Base-by-base conservation (phyloP, 1,284 basidiomycete species). In the Phellopilus nigrolimitatus region DNA sequence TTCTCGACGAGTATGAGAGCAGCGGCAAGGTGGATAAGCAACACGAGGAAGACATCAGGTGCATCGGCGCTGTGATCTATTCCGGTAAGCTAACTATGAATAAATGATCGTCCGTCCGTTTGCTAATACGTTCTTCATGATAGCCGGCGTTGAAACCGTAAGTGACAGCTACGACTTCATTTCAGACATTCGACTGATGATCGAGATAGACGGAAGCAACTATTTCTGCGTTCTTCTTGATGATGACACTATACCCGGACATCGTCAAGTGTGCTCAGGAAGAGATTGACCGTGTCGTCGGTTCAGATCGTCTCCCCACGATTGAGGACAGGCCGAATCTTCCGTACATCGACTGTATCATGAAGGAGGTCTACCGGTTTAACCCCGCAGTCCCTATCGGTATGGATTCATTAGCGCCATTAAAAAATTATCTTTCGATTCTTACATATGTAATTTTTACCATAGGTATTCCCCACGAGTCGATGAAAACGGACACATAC, bases 281-380 rank as follows among this genome's bases (percentile, higher is more conserved):
- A 15, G 75, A 76, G 59, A 66, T 78, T 41, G 73, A 76, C 57
- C 62, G 27, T 27, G 51, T 59, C 9, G 39, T 49, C 13, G 52
- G 47, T 5, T 27, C 31, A 22, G 36, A 52, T 19, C 44, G 51
- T 15, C 38, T 54, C 2, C 52, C 52, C 15, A 39, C 40, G 1
- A 45, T 44, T 31, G 47, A 58, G 13, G 59, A 62, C 39, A 41
- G 51, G 3, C 10, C 27, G 4, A 19, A 42, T 2, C 24, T 62
- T 8, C 55, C 57, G 3, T 62, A 61, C 46, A 42, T 60, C 5
- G 48, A 55, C 8, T 56, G 56, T 4, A 55, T 62, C n/a, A 24
- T 60, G 25, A 58, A 61, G 31, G 61, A 56, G 31, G 31, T 54
- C 8, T 49, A 49, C 30, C 39, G 51, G 4, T 30, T 53, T 12